Evolutionary conservation across 2,329 filamentous ascomycete species (phyloP), one percentile per base, ranked within the genome.

Genomic region (Botrytis elliptica): DNA sequence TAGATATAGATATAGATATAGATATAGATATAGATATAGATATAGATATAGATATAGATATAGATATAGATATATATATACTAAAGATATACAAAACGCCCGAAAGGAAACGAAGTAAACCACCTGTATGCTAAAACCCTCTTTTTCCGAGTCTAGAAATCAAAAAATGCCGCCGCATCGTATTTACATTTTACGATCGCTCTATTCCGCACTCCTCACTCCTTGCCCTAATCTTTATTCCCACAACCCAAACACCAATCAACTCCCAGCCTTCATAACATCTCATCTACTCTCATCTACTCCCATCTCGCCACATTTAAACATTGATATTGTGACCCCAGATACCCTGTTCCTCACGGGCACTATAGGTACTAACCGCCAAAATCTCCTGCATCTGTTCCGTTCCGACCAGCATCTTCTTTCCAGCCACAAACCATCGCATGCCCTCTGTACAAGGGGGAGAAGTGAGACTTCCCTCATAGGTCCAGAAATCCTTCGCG

Each of bases 401-500:
- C 22, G 83, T 81, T n/a, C 83, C 82, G 5, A 83, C 82, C 70
- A 82, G 83, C 78, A 87, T 72, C 46, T 83, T 82, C 72, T 83
- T 81, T 71, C 81, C 79, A 16, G 82, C 83, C 16, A 85, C 78
- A 72, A 84, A 86, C 83, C 84, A 87, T 52, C 84, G 77, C 42
- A 85, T 81, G 4, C 84, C 85, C 78, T 85, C 86, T 46, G 78
- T 82, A 79, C 81, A 88, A 73, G 81, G 86, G 73, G 82, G 87
- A 70, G 81, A 84, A 3, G 85, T 86, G 79, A 86, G 77, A 72
- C 83, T 84, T 10, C 85, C 85, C 73, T 82, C 78, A 77, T 86
- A 86, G 1, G 85, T 86, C 84, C 84, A 86, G 74, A 85, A 86
- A 70, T 85, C 83, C 40, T 81, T 80, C 76, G 86, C 84, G 18